A percentile compares a stretch with the other conserved stretches of the same genome.
phyloP scores from a whole-genome alignment of 306 rosid species.

The Cucumis hystrix region DNA sequence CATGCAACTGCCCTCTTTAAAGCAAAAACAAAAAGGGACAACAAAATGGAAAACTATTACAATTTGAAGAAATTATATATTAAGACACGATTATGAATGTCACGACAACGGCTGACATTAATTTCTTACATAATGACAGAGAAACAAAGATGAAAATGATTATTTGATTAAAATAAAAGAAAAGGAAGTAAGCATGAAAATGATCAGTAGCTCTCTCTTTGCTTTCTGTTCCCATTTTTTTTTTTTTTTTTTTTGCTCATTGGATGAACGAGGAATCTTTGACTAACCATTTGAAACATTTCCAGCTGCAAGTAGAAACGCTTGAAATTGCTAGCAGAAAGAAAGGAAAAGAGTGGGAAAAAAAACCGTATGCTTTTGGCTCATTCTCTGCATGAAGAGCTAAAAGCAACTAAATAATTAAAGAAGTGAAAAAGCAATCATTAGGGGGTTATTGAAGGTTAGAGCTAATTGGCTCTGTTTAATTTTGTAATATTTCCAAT shows the following conservation, averaged over 20 bases:
- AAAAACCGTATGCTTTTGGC: slow-evolving; percentile 1
- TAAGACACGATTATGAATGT: slow-evolving; percentile 1
- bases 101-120: background rate
- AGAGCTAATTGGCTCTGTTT: background rate
- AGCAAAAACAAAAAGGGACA: background rate
- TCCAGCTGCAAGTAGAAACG: background rate
- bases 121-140: background rate
- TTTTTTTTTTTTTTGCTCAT: background rate
- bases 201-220: slow-evolving; percentile 2
- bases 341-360: background rate
- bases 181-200: background rate
- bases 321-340: background rate
- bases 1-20: background rate
- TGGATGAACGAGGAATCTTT: slow-evolving; percentile 4
- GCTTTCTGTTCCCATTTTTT: background rate
- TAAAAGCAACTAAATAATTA: background rate
- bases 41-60: background rate
- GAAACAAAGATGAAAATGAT: background rate
- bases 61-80: background rate
- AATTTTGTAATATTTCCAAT: background rate
- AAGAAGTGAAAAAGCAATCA: background rate
- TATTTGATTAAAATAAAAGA: background rate
- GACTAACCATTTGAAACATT: background rate
- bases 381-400: slow-evolving; percentile 6
- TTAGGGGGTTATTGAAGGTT: background rate